Base-by-base conservation (phyloP, 2,329 filamentous ascomycete species). In the Aspergillus latus region DNA sequence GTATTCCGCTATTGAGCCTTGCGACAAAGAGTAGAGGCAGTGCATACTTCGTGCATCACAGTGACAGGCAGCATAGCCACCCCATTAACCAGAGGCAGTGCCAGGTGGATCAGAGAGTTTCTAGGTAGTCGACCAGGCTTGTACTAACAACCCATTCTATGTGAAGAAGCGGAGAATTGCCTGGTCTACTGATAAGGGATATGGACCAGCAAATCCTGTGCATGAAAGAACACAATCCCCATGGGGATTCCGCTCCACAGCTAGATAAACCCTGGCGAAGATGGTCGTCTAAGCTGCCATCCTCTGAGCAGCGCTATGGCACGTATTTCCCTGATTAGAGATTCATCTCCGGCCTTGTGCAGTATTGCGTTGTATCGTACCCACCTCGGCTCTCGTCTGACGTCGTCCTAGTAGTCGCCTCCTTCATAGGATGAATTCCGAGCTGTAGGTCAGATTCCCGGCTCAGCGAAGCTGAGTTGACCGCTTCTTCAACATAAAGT, bases 91-190 rank as follows among this genome's bases (percentile, higher is more conserved):
- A 15, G 16, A 11, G 42, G 5, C 13, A 6, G 13, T 37, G 39
- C n/a, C 29, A 32, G 36, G 32, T 46, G 40, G 28, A 39, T 28
- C 34, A 47, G 44, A 40, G 26, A 49, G 34, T 44, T 50, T 45
- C 29, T 13, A 39, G 40, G 48, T 32, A 46, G 47, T 37, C 28
- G 34, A 49, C 9, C 5, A 40, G 26, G 21, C 28, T 26, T 40
- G 29, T 15, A 6, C 37, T 40, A 42, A 36, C 32, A 48, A 15
- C 7, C 36, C 29, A 16, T 9, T 49, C 7, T 13, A 49, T 49
- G 40, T 56, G 6, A 36, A 21, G 47, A 51, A 51, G 53, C 43
- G 53, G 53, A 49, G 47, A 29, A 56, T 40, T 46, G 32, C 16
- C 34, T 11, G 10, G n/a, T 16, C 42, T 37, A 26, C 49, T 37